phyloP scores from a whole-genome alignment of 768 basidiomycete genomes.

The Russula lepida region DNA sequence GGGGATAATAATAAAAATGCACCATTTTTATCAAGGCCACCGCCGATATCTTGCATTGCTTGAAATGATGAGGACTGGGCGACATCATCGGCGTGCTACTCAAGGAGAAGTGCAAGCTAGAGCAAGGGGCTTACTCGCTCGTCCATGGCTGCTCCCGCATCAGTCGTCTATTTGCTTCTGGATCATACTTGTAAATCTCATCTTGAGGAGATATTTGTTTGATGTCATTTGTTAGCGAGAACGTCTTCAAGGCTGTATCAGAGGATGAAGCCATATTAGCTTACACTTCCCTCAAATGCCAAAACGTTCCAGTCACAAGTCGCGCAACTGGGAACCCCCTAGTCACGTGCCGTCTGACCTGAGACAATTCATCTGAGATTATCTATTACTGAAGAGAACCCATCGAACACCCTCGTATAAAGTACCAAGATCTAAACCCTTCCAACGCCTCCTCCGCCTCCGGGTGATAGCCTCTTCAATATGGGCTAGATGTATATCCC shows the following conservation, averaged over 20 bases:
- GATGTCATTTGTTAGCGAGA: conserved; percentile 64
- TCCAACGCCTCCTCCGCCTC: neutral
- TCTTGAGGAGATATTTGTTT: conserved; percentile 65
- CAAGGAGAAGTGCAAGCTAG: neutral
- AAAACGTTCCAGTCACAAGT: too few species aligned
- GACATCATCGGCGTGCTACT: neutral
- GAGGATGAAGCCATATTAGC: conserved; percentile 31
- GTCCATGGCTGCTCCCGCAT: conserved; percentile 74
- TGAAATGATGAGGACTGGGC: conserved; percentile 69
- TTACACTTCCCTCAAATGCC: too few species aligned
- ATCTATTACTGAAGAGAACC: conserved; percentile 43
- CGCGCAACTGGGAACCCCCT: neutral
- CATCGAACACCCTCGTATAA: conserved; percentile 41
- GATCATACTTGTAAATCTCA: conserved; percentile 71
- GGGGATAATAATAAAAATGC: conserved; percentile 6
- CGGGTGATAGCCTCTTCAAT: neutral
- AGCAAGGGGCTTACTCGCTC: conserved; percentile 55
- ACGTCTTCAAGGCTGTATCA: conserved; percentile 61
- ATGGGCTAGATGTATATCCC: neutral
- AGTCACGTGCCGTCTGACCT: conserved; percentile 5
- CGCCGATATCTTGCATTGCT: conserved; percentile 89
- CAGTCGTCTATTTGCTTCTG: conserved; percentile 55
- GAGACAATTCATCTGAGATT: neutral
- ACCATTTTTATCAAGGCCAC: conserved; percentile 96
- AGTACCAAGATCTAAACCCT: conserved; percentile 18